These are phyloP conservation scores for Lactarius sanguifluus DNA, from an alignment of 768 basidiomycete genomes.

Conservation along the genomic window DNA sequence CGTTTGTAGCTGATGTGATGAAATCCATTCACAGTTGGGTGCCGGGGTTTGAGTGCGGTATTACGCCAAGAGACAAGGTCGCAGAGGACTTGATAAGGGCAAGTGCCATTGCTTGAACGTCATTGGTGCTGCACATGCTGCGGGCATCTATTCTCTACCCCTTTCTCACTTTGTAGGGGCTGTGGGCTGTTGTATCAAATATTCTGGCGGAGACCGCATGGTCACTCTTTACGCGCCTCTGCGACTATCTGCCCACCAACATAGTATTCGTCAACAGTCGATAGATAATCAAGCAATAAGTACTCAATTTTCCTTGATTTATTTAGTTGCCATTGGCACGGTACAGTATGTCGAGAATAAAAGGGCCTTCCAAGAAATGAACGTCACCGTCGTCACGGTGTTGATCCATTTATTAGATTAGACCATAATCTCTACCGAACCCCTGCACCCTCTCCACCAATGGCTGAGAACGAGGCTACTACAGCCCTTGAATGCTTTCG, in stretches of 20 bases:
- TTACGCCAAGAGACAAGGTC: not conserved
- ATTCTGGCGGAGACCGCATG: too few relatives aligned
- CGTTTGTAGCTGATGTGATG: not conserved
- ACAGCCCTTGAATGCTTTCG: too few relatives aligned
- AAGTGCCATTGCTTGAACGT: not conserved
- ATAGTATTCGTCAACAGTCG: not conserved
- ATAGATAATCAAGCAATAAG: too few relatives aligned
- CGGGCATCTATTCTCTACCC: not conserved
- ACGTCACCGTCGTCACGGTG: too few relatives aligned
- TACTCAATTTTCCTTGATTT: not conserved
- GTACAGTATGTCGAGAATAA: too few relatives aligned
- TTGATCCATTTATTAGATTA: too few relatives aligned
- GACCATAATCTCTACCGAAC: too few relatives aligned
- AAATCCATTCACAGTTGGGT: not conserved
- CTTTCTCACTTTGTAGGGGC: not conserved
- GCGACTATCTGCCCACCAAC: not conserved
- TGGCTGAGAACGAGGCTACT: too few relatives aligned
- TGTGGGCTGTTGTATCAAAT: too few relatives aligned
- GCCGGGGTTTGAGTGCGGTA: not conserved
- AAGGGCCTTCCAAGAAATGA: too few relatives aligned
- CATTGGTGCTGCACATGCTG: not conserved
- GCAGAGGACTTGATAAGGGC: slow-evolving; percentile 2
- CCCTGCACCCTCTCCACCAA: too few relatives aligned
- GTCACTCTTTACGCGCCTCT: too few relatives aligned
- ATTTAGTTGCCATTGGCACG: not conserved